Conservation (phyloP, 768 basidiomycete genomes). For the Boletus bicolor region DNA sequence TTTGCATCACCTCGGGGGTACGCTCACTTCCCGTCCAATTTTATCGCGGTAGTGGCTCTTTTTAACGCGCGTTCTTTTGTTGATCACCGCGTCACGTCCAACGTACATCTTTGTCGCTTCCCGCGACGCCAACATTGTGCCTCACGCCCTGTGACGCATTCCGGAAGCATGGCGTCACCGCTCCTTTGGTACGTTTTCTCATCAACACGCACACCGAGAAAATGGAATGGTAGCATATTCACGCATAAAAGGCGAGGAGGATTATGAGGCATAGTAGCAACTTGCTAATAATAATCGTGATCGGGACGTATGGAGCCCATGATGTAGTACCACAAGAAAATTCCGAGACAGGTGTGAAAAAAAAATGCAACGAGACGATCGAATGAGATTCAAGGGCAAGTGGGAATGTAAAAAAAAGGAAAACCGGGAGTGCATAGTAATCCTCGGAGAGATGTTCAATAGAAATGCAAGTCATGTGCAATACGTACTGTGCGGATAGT, state of each 20-base stretch:
- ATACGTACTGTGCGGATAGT: constrained; percentile 27
- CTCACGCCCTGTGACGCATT: neutral
- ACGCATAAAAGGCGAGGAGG: constrained; percentile 16
- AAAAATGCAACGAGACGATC: constrained; percentile 2
- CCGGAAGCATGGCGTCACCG: neutral
- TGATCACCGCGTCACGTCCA: constrained; percentile 19
- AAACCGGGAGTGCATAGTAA: neutral
- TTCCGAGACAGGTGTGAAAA: neutral
- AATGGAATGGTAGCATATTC: constrained; percentile 9
- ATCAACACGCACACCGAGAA: neutral
- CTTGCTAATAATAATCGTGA: constrained; percentile 24
- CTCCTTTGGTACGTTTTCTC: neutral
- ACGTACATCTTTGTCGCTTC: neutral
- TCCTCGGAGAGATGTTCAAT: constrained; percentile 19
- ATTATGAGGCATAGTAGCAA: constrained; percentile 16
- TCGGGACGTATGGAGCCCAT: constrained; percentile 12
- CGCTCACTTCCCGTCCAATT: neutral
- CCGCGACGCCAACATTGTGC: constrained; percentile 3
- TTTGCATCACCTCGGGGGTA: constrained; percentile 6
- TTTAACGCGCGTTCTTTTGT: constrained; percentile 1
- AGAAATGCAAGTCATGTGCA: constrained; percentile 32
- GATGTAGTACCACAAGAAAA: constrained; percentile 18
- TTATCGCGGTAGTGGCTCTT: constrained; percentile 3
- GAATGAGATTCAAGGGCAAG: neutral
- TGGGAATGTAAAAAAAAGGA: neutral